Conservation (phyloP, 257 asterid species). For the Scutellaria galericulata region DNA sequence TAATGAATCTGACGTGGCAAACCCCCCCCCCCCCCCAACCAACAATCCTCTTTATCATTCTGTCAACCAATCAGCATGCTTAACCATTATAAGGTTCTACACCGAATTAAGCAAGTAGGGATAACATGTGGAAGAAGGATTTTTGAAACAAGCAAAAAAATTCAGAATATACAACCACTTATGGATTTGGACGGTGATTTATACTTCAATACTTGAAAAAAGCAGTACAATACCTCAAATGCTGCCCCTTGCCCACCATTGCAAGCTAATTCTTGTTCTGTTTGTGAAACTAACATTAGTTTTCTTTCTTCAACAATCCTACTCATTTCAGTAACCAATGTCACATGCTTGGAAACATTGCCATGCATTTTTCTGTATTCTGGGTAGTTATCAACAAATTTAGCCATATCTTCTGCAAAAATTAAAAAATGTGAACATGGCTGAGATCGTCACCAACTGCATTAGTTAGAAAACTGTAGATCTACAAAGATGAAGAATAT, state of each 20-base stretch:
- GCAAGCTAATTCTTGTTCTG: conserved; percentile 98
- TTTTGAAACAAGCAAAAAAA: conserved; percentile 27
- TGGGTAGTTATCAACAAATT: conserved; percentile 97
- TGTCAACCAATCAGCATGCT: conserved; percentile 19
- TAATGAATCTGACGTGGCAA: conserved; percentile 13
- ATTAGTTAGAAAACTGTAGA: conserved; percentile 28
- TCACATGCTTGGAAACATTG: conserved; percentile 97
- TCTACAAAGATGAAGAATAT: conserved; percentile 12
- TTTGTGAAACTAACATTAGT: conserved; percentile 94
- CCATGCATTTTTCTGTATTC: conserved; percentile 96
- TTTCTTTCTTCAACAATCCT: conserved; percentile 93
- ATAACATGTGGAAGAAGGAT: background rate
- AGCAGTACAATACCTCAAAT: conserved; percentile 70
- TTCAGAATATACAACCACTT: conserved; percentile 23
- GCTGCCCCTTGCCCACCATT: conserved; percentile 99
- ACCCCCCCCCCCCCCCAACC: conserved; percentile 21
- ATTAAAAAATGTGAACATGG: conserved; percentile 31
- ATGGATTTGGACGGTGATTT: conserved; percentile 6
- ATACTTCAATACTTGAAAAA: conserved; percentile 25
- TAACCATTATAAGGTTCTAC: conserved; percentile 13
- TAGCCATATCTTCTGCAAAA: conserved; percentile 97
- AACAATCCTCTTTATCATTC: conserved; percentile 23
- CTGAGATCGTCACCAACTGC: conserved; percentile 22
- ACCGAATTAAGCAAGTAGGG: background rate
- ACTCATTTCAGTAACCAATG: conserved; percentile 97